Percentiles rank a stretch among this genome's conserved stretches.
Conservation (phyloP, 2,329 filamentous ascomycete species). For the Aspergillus viridinutans region DNA sequence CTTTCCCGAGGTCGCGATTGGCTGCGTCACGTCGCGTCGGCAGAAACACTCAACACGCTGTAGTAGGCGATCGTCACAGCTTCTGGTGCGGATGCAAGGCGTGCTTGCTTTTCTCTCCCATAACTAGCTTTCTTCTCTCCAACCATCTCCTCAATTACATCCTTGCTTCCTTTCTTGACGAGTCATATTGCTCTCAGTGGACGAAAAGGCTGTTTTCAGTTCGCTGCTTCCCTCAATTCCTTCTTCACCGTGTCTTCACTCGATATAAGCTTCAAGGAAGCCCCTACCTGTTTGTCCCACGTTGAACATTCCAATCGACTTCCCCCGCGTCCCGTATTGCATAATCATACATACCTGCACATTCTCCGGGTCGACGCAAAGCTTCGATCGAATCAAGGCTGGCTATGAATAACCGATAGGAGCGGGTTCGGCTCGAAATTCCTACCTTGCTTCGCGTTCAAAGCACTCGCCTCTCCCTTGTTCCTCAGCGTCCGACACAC, state of each 20-base stretch:
- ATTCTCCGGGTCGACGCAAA: slow-evolving; percentile 32
- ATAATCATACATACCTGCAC: slow-evolving; percentile 18
- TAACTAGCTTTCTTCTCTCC: slow-evolving; percentile 7
- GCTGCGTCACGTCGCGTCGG: slow-evolving; percentile 38
- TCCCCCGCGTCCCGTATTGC: slow-evolving; percentile 23
- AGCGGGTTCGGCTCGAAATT: slow-evolving; percentile 1
- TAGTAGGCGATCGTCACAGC: slow-evolving; percentile 28
- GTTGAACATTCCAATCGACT: slow-evolving; percentile 27
- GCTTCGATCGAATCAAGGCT: slow-evolving; percentile 11
- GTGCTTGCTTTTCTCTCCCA: slow-evolving; percentile 18
- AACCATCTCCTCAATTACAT: slow-evolving; percentile 15
- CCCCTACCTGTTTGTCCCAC: slow-evolving; percentile 7
- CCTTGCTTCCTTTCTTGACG: slow-evolving; percentile 11
- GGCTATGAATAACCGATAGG: slow-evolving; percentile 17
- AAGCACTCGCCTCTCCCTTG: slow-evolving; percentile 1
- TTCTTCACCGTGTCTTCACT: not conserved
- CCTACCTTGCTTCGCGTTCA: slow-evolving; percentile 12
- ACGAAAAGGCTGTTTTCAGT: slow-evolving; percentile 7
- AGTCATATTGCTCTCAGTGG: not conserved
- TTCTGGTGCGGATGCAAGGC: slow-evolving; percentile 30
- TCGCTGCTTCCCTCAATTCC: slow-evolving; percentile 10
- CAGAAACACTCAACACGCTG: slow-evolving; percentile 23
- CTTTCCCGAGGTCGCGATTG: slow-evolving; percentile 28
- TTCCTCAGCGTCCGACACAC: slow-evolving; percentile 5
- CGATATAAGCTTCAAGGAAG: not conserved